A percentile compares a stretch with the other conserved stretches of the same genome.
Conservation (phyloP, 2,329 filamentous ascomycete species). For the Dothidotthia symphoricarpi region DNA sequence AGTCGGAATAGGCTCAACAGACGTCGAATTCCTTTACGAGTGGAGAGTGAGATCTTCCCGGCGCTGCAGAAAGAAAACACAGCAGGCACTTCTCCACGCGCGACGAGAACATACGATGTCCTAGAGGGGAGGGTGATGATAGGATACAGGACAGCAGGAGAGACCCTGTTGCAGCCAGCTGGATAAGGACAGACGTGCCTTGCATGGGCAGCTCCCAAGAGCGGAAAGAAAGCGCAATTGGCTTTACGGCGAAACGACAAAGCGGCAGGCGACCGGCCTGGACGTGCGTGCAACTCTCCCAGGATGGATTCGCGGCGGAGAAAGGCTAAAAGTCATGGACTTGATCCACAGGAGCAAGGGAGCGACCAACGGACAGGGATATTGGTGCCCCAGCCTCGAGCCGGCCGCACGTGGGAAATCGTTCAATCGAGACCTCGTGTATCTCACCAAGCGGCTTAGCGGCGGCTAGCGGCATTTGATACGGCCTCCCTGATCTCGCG, state of each 20-base stretch:
- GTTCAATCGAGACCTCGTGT: conserved; percentile 42
- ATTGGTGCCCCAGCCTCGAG: conserved; percentile 26
- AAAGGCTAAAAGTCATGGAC: too few species aligned
- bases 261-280: conserved; percentile 28
- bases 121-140: conserved; percentile 11
- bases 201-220: conserved; percentile 36
- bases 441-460: conserved; percentile 37
- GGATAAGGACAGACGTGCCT: conserved; percentile 37
- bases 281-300: conserved; percentile 27
- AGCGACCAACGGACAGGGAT: conserved; percentile 31
- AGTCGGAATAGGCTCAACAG: conserved; percentile 7
- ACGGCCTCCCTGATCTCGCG: conserved; percentile 25
- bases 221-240: conserved; percentile 21
- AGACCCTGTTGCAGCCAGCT: conserved; percentile 20
- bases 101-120: conserved; percentile 17
- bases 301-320: too few species aligned
- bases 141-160: conserved; percentile 19
- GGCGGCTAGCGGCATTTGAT: conserved; percentile 40
- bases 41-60: background rate
- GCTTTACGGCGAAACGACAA: conserved; percentile 19
- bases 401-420: conserved; percentile 40
- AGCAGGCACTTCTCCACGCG: conserved; percentile 10
- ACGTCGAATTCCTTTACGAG: background rate
- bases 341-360: conserved; percentile 22
- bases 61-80: conserved; percentile 4